phyloP scores from a whole-genome alignment of 331 rosid species.

The Saraca asoca region DNA sequence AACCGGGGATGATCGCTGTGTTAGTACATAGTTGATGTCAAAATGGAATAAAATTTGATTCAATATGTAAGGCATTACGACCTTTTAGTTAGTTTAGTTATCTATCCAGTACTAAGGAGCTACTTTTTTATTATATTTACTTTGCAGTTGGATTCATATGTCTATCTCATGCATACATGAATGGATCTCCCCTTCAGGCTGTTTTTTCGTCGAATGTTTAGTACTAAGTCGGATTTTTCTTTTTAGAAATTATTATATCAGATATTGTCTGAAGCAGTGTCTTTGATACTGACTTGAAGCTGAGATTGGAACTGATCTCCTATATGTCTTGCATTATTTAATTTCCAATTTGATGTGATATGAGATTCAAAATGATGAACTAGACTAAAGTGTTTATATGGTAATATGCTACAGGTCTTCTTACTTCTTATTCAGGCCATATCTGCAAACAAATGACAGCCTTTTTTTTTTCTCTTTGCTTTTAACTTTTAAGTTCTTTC shows the following conservation, averaged over 20 bases:
- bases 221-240: too few relatives aligned
- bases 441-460: background rate
- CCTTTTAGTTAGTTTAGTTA: background rate
- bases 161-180: background rate
- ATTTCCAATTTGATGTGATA: background rate
- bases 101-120: background rate
- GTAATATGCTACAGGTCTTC: background rate
- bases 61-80: background rate
- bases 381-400: background rate
- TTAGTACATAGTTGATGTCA: background rate
- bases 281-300: background rate
- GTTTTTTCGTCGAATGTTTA: background rate
- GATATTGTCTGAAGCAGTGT: background rate
- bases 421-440: conserved; percentile 6
- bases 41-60: background rate
- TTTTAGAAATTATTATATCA: too few relatives aligned
- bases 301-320: background rate
- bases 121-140: background rate
- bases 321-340: background rate
- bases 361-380: background rate
- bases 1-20: background rate
- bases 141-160: background rate
- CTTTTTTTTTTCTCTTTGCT: background rate
- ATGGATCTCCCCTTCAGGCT: background rate
- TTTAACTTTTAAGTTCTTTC: background rate